These are phyloP conservation scores for Cutaneotrichosporon dermatis DNA, from an alignment of 1,284 basidiomycete species.

Conservation along the genomic window DNA sequence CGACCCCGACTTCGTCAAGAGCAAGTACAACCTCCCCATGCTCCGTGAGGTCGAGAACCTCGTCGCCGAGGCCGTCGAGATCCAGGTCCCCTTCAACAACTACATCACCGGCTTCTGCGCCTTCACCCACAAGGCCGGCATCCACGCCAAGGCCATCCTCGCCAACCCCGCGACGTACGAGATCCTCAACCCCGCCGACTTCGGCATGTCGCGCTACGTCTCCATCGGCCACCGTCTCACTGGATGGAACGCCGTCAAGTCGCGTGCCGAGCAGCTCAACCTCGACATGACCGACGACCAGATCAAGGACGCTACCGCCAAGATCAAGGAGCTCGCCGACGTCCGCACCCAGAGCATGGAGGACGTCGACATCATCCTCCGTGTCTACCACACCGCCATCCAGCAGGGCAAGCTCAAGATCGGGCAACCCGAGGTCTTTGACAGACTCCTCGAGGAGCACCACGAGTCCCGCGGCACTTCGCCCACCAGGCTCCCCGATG, in stretches of 20 bases:
- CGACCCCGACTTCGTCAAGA: conserved; percentile 97
- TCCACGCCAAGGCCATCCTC: conserved; percentile 99
- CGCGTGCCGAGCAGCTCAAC: conserved; percentile 93
- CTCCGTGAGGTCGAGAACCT: conserved; percentile 98
- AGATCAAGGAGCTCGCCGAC: conserved; percentile 99
- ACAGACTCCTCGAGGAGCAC: conserved; percentile 63
- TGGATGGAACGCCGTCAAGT: conserved; percentile 99
- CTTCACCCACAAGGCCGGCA: conserved; percentile 99
- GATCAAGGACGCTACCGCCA: conserved; percentile 95
- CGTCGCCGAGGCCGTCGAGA: conserved; percentile 97
- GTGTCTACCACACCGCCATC: conserved; percentile 89
- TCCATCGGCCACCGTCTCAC: conserved; percentile 96
- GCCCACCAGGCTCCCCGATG: conserved; percentile 10
- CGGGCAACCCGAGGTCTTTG: conserved; percentile 80
- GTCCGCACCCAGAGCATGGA: conserved; percentile 98
- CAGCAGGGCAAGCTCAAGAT: conserved; percentile 78
- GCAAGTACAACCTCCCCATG: conserved; percentile 97
- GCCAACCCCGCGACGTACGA: conserved; percentile 97
- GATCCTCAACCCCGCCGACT: conserved; percentile 86
- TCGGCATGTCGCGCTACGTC: conserved; percentile 95
- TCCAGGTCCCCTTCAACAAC: conserved; percentile 84
- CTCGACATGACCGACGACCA: conserved; percentile 56
- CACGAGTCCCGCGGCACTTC: conserved; percentile 29
- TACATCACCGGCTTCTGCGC: conserved; percentile 88
- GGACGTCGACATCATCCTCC: conserved; percentile 94